Percentiles rank a stretch among this genome's conserved stretches.
phyloP scores from a whole-genome alignment of 768 basidiomycete species.

The Rhodotorula babjevae region DNA sequence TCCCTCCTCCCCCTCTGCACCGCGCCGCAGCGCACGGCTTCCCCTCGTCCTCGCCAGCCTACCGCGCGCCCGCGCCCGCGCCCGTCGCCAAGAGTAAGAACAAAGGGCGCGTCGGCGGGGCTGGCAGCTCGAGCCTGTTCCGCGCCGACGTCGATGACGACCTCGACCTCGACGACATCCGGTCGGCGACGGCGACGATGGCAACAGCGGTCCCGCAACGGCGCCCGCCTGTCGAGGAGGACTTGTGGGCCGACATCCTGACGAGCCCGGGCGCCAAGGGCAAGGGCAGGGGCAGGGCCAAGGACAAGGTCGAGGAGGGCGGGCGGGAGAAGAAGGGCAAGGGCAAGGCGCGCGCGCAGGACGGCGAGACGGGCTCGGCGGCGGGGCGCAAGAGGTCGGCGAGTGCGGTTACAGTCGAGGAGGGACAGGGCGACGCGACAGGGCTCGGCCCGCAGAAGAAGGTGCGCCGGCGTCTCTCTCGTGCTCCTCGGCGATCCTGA shows the following conservation, averaged over 20 bases:
- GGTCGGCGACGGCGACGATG: not conserved
- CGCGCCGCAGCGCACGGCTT: too few species aligned
- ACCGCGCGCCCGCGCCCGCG: too few species aligned
- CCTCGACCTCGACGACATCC: not conserved
- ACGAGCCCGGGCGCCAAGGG: not conserved
- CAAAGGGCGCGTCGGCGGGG: not conserved
- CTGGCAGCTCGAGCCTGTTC: not conserved
- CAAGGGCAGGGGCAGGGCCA: constrained; percentile 3
- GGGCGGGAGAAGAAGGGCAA: not conserved
- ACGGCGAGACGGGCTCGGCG: too few species aligned
- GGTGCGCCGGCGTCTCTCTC: not conserved
- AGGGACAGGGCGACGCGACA: accelerated
- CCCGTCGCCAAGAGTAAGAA: not conserved
- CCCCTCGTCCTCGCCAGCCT: not conserved
- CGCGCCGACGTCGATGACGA: not conserved
- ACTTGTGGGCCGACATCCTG: constrained; percentile 13
- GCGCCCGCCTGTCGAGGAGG: not conserved
- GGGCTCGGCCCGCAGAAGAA: not conserved
- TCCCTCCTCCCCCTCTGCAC: not conserved
- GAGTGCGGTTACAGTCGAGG: not conserved
- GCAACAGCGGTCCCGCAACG: not conserved
- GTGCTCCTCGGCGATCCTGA: too few species aligned
- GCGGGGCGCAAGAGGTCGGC: not conserved
- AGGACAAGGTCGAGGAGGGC: not conserved
- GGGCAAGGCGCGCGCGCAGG: not conserved